Conservation (phyloP, 257 asterid genomes). For the Gentiana straminea region DNA sequence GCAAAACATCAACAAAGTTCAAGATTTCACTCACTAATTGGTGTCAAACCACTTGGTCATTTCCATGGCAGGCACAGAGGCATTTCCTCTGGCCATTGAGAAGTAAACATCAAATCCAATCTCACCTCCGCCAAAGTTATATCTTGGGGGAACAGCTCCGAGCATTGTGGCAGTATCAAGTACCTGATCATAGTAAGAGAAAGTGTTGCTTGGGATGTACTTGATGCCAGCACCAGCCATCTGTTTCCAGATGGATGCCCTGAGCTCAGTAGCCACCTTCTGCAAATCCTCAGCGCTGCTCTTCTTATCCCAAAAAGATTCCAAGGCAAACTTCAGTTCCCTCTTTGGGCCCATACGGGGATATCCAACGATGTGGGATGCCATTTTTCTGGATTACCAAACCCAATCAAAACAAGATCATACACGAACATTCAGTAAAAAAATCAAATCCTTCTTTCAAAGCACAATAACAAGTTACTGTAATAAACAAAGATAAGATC, state of each 20-base stretch:
- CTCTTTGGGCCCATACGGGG: slow-evolving; percentile 98
- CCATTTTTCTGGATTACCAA: slow-evolving; percentile 39
- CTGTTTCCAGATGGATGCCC: slow-evolving; percentile 67
- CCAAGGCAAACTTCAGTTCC: slow-evolving; percentile 80
- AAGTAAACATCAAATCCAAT: slow-evolving; percentile 75
- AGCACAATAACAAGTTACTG: too few relatives aligned
- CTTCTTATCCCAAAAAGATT: slow-evolving; percentile 78
- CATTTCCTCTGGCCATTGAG: slow-evolving; percentile 99
- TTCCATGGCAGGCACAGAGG: slow-evolving; percentile 98
- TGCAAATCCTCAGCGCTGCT: slow-evolving; percentile 57
- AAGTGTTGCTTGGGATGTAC: slow-evolving; percentile 78
- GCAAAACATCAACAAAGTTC: not conserved
- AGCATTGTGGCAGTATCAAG: slow-evolving; percentile 74
- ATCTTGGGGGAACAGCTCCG: slow-evolving; percentile 88
- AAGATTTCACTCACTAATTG: slow-evolving; percentile 72
- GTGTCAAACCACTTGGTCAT: slow-evolving; percentile 99
- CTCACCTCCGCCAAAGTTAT: slow-evolving; percentile 89
- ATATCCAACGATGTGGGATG: slow-evolving; percentile 76
- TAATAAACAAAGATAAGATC: not conserved
- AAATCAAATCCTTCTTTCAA: too few relatives aligned
- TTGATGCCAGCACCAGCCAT: slow-evolving; percentile 78
- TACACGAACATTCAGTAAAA: not conserved
- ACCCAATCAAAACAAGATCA: slow-evolving; percentile 9
- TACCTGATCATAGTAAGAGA: slow-evolving; percentile 78
- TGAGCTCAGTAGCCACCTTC: slow-evolving; percentile 49